Conservation (phyloP, 352 stramenopile species). For the Plasmopara halstedii region DNA sequence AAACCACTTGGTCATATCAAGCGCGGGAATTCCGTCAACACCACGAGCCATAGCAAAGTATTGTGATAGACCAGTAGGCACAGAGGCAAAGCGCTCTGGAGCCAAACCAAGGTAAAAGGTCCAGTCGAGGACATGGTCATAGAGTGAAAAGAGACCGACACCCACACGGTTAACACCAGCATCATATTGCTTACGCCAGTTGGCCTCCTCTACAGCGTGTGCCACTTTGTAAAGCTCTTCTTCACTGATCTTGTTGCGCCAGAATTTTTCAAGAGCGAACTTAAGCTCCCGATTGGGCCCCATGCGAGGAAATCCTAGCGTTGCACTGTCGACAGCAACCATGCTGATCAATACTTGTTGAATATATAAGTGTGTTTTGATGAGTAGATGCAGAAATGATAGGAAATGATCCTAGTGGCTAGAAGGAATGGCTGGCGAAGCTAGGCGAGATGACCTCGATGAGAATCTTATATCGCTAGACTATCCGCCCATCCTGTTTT, state of each 20-base stretch:
- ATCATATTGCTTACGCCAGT: constrained; percentile 82
- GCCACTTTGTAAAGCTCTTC: constrained; percentile 75
- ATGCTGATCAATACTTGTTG: constrained; percentile 33
- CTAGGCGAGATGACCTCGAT: constrained; percentile 29
- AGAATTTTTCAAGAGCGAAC: constrained; percentile 91
- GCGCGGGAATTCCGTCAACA: constrained; percentile 81
- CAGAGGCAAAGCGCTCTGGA: constrained; percentile 65
- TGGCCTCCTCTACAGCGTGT: constrained; percentile 67
- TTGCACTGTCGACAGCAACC: constrained; percentile 58
- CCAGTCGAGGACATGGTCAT: constrained; percentile 89
- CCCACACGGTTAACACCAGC: constrained; percentile 71
- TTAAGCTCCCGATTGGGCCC: constrained; percentile 91
- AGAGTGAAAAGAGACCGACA: constrained; percentile 86
- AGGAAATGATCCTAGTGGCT: not conserved
- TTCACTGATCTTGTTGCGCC: constrained; percentile 75
- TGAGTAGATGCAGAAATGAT: constrained; percentile 62
- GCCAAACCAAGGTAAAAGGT: constrained; percentile 76
- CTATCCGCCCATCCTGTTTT: constrained; percentile 17
- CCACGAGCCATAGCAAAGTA: constrained; percentile 90
- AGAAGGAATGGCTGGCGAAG: constrained; percentile 4
- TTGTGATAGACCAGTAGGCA: constrained; percentile 49
- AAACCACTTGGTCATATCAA: constrained; percentile 95
- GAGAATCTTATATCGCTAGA: constrained; percentile 4
- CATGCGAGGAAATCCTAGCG: constrained; percentile 89
- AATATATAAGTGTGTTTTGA: constrained; percentile 27